Evolutionary conservation across 345 rosid species (phyloP), one percentile per base, ranked within the genome.

Genomic region (Trapa bicornis): DNA sequence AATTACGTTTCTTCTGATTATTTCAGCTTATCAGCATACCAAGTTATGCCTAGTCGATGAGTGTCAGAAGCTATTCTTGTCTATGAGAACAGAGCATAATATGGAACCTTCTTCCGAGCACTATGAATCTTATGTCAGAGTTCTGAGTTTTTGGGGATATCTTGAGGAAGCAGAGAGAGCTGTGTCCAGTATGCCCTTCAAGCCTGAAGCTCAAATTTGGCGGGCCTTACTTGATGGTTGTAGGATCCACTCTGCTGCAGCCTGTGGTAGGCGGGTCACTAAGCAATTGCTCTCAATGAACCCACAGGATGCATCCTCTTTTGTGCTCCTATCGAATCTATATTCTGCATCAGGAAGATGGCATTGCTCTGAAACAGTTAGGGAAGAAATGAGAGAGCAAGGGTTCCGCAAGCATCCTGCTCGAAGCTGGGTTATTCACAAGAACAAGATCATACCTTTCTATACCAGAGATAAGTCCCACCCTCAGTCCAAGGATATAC

Each of bases 301-400:
- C 63, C 94, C 94, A 0, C 82, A 73, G 7, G 90, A 72, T 70
- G 85, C 97, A 8, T 83, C 92, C n/a, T 86, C 89, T 0, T 88
- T 75, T 71, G 77, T 84, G 36, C 92, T 93, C 43, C 73, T 85
- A 2, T 82, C 96, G 71, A 93, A 93, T 76, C 79, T 90, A 61
- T 90, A 90, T 77, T 84, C 96, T n/a, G 87, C 97, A 54, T 87
- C 94, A 7, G 97, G 98, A 61, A 78, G 91, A 65, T 87, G 93
- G 93, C 89, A 83, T 70, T 82, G 84, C 61, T 75, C 98, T 37
- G 97, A 90, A 72, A 77, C 64, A 61, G 74, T 85, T 37, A 79
- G 96, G 78, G 85, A 83, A 48, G 76, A 80, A 64, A 90, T 93
- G 96, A 79, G 82, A 33, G 74, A 77, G 68, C 82, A 71, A 67